Evolutionary conservation across 441 rosid genomes (phyloP), one percentile per base, ranked within the genome.

Genomic region (Aquilaria agallochum): DNA sequence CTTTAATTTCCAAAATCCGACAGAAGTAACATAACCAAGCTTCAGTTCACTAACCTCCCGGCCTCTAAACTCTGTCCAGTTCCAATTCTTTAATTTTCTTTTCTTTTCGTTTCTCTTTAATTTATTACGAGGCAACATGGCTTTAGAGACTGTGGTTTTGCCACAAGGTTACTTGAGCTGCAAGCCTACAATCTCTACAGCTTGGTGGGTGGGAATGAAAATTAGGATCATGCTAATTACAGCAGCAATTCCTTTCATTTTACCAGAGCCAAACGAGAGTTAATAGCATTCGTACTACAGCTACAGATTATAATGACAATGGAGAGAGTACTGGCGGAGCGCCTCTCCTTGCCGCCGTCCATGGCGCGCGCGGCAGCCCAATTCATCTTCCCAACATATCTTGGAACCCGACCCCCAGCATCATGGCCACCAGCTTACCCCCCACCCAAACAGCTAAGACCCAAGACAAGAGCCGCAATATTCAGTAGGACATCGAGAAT

Each of bases 401-500:
- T 55, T 42, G 15, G 65, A 33, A 15, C 59, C 46, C 31, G 58
- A 52, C 27, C 27, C 64, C n/a, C 11, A 53, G 13, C n/a, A 12
- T 49, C 8, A 2, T 68, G 1, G 40, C 64, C 55, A 62, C 71
- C 6, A 64, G 4, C 31, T 58, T 67, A 58, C 80, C 87, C 14
- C 27, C 27, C 27, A 20, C 76, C 78, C 2, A 90, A 80, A 64
- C 68, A 94, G 68, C 80, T 89, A n/a, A 80, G 95, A 46, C 63
- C 85, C 27, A 20, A 20, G 27, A 20, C 46, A 88, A 83, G 76
- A 78, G 68, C 45, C 74, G 73, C 56, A 90, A 86, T 69, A 90
- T 88, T 80, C 85, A 82, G 68, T 96, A 86, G 66, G 97, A 92
- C 15, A 83, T 86, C 33, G 87, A 80, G 82, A 84, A 75, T 51